Percentiles rank a stretch among this genome's conserved stretches.
Conservation (phyloP, 2,329 filamentous ascomycete genomes). For the Cladosporium sp. region DNA sequence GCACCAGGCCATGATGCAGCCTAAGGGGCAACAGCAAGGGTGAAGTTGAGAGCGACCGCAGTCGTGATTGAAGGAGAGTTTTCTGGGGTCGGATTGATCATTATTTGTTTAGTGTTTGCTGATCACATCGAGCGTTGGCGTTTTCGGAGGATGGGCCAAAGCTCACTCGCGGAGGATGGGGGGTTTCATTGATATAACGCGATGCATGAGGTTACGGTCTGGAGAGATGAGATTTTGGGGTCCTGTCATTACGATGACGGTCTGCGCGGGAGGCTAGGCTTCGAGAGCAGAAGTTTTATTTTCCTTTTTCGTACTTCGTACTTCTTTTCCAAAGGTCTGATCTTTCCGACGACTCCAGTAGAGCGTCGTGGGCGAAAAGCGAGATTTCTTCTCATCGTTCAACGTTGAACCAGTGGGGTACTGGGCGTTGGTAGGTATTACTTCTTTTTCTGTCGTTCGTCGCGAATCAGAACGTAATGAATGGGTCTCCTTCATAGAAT, state of each 20-base stretch:
- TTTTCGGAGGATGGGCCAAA: neutral
- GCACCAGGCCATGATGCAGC: slow-evolving; percentile 21
- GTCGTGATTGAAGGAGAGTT: neutral
- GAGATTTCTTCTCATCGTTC: neutral
- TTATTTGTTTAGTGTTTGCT: neutral
- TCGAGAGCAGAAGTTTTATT: neutral
- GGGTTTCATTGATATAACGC: slow-evolving; percentile 1
- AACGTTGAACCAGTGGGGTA: neutral
- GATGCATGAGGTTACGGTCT: slow-evolving; percentile 5
- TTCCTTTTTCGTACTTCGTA: neutral
- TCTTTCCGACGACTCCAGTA: neutral
- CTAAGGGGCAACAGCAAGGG: neutral
- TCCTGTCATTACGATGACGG: neutral
- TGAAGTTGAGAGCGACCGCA: neutral
- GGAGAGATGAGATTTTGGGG: neutral
- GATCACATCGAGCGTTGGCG: neutral
- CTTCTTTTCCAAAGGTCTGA: neutral
- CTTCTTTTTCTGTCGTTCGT: neutral
- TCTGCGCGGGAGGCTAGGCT: neutral
- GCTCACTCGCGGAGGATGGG: neutral
- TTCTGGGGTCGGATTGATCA: neutral
- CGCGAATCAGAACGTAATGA: neutral
- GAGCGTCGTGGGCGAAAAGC: neutral
- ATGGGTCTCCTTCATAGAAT: neutral
- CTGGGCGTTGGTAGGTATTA: neutral